A percentile compares a stretch with the other conserved stretches of the same genome.
Evolutionary conservation across 208 protist genomes (phyloP).

Genomic region (Trypanosoma cruzi): DNA sequence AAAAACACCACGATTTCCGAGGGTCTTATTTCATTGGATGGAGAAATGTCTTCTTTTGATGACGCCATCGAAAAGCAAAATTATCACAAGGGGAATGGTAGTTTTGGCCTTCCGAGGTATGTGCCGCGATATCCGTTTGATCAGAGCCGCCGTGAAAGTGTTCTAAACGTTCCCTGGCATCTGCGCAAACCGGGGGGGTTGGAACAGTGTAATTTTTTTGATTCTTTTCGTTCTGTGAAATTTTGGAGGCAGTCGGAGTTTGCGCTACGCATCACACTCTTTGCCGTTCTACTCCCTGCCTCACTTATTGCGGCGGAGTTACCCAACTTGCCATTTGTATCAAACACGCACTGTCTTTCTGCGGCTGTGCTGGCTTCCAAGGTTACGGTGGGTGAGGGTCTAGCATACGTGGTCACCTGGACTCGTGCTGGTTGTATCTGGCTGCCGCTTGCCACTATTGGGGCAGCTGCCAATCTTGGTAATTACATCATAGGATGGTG

Average conservation of each 20-base stretch:
- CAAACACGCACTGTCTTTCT: conserved; percentile 64
- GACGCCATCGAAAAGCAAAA: background rate
- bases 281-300: conserved; percentile 64
- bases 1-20: background rate
- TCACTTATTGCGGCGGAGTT: conserved; percentile 60
- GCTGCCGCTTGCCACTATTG: conserved; percentile 76
- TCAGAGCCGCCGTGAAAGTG: conserved; percentile 21
- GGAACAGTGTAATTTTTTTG: conserved; percentile 55
- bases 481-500: conserved; percentile 70
- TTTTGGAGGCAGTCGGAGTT: conserved; percentile 88
- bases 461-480: conserved; percentile 53
- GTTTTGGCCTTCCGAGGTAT: conserved; percentile 70
- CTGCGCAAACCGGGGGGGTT: conserved; percentile 32
- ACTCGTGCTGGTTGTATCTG: conserved; percentile 72
- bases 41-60: background rate
- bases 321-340: conserved; percentile 63
- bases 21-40: background rate
- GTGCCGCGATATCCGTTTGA: conserved; percentile 39
- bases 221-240: conserved; percentile 49
- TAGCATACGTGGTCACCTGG: conserved; percentile 78
- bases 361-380: conserved; percentile 66
- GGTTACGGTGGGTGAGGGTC: conserved; percentile 66
- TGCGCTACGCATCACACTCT: conserved; percentile 64
- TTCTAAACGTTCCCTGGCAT: conserved; percentile 72
- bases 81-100: conserved; percentile 43